Evolutionary conservation across 2,329 filamentous ascomycete species (phyloP).

Genomic region (Elsinoe necatrix): DNA sequence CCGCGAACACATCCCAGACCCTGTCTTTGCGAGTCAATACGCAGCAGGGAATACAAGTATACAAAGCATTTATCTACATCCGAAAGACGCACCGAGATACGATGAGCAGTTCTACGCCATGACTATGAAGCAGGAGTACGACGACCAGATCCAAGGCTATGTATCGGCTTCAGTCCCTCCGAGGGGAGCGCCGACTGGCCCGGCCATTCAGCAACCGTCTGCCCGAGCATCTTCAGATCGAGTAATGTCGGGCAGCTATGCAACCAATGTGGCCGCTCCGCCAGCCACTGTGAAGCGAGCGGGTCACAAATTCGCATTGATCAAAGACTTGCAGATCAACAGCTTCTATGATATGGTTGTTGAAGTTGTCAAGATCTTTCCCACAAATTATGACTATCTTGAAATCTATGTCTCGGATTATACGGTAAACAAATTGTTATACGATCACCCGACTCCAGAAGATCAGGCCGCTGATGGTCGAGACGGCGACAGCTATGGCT

Average conservation of each 20-base stretch:
- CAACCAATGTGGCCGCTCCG: neutral
- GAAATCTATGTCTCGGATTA: constrained; percentile 76
- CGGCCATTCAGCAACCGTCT: constrained; percentile 14
- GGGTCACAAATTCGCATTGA: constrained; percentile 52
- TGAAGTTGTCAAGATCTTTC: constrained; percentile 56
- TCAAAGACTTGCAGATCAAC: constrained; percentile 52
- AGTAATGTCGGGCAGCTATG: neutral
- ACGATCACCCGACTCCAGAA: constrained; percentile 41
- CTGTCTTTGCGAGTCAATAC: constrained; percentile 2
- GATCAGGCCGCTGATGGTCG: constrained; percentile 28
- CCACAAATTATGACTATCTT: constrained; percentile 33
- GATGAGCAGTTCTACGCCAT: constrained; percentile 22
- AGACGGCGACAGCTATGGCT: constrained; percentile 51
- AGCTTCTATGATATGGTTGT: constrained; percentile 62
- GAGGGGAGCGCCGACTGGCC: constrained; percentile 14
- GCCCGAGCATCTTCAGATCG: neutral
- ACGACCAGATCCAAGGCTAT: neutral
- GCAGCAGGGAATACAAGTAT: constrained; percentile 5
- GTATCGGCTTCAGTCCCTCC: neutral
- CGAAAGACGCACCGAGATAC: constrained; percentile 5
- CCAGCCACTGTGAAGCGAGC: neutral
- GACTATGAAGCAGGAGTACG: constrained; percentile 7
- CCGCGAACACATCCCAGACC: constrained; percentile 3
- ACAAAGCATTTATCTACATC: constrained; percentile 1
- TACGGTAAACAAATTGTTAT: constrained; percentile 60